Percentiles rank a stretch among this genome's conserved stretches.
These are phyloP conservation scores for Solanum microdontum DNA, from an alignment of 257 asterid species.

Conservation along the genomic window DNA sequence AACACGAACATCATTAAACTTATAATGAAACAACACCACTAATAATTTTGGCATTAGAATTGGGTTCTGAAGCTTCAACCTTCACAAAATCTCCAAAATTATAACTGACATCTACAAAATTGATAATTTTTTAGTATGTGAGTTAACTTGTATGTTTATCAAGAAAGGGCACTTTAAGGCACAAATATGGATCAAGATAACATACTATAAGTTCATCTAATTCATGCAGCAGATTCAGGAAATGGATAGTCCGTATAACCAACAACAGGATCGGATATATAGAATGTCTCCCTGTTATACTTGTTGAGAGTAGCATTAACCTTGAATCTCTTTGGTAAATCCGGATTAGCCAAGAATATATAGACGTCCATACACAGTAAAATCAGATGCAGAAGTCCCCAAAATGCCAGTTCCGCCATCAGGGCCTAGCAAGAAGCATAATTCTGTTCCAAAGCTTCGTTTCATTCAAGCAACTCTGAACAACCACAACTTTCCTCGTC, in stretches of 20 bases:
- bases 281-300: slow-evolving; percentile 47
- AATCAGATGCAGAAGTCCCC: slow-evolving; percentile 20
- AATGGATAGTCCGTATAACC: slow-evolving; percentile 76
- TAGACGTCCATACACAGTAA: slow-evolving; percentile 46
- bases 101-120: neutral
- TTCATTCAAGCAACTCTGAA: neutral
- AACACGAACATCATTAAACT: neutral
- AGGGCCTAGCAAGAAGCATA: no score
- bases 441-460: no score
- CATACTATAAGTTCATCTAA: neutral
- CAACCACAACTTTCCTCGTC: slow-evolving; percentile 12
- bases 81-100: neutral
- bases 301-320: slow-evolving; percentile 48
- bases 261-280: slow-evolving; percentile 36
- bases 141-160: no score
- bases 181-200: neutral
- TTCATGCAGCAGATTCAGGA: slow-evolving; percentile 31
- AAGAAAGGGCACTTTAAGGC: neutral
- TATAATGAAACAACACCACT: neutral
- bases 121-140: neutral
- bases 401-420: neutral
- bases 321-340: slow-evolving; percentile 47
- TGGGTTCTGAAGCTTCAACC: neutral
- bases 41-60: neutral
- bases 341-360: slow-evolving; percentile 55